Evolutionary conservation across 345 rosid genomes (phyloP), one percentile per base, ranked within the genome.

Genomic region (Melastoma malabathricum): DNA sequence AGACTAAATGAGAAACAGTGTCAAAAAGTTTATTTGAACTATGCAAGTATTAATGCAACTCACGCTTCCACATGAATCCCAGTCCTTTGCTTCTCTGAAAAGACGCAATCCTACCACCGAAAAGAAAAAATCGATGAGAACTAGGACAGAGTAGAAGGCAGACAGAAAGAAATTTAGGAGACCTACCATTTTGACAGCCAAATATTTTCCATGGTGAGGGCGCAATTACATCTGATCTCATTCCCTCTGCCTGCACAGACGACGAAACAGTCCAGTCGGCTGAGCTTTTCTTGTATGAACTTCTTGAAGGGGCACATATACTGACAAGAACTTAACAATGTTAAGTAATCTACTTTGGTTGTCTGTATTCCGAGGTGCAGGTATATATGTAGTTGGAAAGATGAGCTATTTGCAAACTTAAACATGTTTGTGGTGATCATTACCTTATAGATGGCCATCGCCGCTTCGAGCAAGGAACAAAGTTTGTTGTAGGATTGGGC

Each of bases 201-300:
- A 92, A 87, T 18, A 92, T 84, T 70, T 79, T 92, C 98, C 95
- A 92, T 12, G 86, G 82, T 23, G 96, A 92, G 47, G 98, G 93
- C 41, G 85, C 89, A 54, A 84, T 65, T 38, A 87, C 95, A 73
- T 92, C 96, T 58, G 87, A 64, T 38, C 80, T 74, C 66, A 64
- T 61, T 19, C 73, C 72, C 43, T 86, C 94, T 3, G 69, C 57
- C 31, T 62, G 74, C 58, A 74, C 39, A 9, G 76, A 48, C 50
- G 86, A 68, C 65, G 48, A 61, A 45, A 48, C 50, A 52, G 76
- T 75, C 82, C 80, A 76, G 50, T 82, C 86, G 45, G 67, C 60
- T 18, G 86, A 73, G 66, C 55, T 58, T 57, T 69, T 76, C 23
- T 70, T 56, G 46, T 58, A 70, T 50, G 67, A 31, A 55, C 79